Evolutionary conservation across 768 basidiomycete species (phyloP).

Genomic region (Mycena rebaudengoi): DNA sequence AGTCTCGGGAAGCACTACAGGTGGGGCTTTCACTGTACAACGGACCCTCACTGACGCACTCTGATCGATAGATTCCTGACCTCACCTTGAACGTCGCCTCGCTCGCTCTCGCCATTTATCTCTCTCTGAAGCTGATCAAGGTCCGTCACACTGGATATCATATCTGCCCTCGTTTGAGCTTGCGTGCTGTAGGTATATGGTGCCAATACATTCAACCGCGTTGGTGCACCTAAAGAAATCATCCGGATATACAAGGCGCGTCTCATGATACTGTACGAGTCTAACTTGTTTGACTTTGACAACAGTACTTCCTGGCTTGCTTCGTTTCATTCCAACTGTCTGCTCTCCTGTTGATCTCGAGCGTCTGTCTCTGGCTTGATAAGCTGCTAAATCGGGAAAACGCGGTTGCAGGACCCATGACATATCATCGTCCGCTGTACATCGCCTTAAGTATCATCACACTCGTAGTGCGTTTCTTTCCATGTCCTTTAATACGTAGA

Average conservation of each 20-base stretch:
- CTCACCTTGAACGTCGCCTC: slow-evolving; percentile 19
- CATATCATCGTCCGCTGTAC: slow-evolving; percentile 25
- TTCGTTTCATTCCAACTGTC: slow-evolving; percentile 39
- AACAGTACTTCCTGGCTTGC: slow-evolving; percentile 39
- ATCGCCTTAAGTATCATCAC: slow-evolving; percentile 33
- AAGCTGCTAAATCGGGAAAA: slow-evolving; percentile 32
- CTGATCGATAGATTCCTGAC: slow-evolving; percentile 20
- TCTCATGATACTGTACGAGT: background rate
- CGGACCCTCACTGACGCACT: background rate
- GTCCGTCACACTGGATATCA: background rate
- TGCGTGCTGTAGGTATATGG: slow-evolving; percentile 14
- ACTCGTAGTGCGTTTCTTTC: slow-evolving; percentile 28
- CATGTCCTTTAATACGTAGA: background rate
- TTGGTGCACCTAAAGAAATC: slow-evolving; percentile 44
- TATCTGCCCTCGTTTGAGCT: background rate
- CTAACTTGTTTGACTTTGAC: background rate
- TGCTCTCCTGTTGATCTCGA: slow-evolving; percentile 38
- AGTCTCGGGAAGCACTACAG: slow-evolving; percentile 17
- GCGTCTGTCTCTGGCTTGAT: slow-evolving; percentile 40
- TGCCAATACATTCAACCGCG: slow-evolving; percentile 42
- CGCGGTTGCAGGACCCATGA: slow-evolving; percentile 28
- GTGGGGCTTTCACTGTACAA: background rate
- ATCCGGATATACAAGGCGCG: slow-evolving; percentile 44
- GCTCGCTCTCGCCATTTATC: slow-evolving; percentile 14
- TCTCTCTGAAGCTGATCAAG: slow-evolving; percentile 25